Conservation (phyloP, 2,329 filamentous ascomycete species). For the Annulohypoxylon truncatum region DNA sequence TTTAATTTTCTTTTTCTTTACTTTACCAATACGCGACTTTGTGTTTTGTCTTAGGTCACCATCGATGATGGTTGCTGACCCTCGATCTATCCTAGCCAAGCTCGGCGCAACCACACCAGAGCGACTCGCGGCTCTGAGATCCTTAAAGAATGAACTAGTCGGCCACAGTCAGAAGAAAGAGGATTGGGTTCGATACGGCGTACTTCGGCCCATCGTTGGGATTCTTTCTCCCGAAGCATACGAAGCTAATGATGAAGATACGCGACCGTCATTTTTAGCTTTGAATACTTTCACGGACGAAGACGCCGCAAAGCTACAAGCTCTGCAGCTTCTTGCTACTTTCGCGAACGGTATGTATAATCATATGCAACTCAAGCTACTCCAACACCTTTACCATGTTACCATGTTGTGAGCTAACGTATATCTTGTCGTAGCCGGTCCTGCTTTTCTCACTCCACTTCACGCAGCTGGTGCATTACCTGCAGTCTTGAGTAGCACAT, state of each 20-base stretch:
- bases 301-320: slow-evolving; percentile 78
- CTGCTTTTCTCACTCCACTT: slow-evolving; percentile 80
- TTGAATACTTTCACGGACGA: slow-evolving; percentile 65
- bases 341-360: slow-evolving; percentile 78
- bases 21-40: background rate
- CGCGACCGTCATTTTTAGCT: slow-evolving; percentile 48
- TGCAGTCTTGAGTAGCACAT: slow-evolving; percentile 76
- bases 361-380: background rate
- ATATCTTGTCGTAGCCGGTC: slow-evolving; percentile 70
- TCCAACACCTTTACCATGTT: slow-evolving; percentile 1
- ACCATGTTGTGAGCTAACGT: slow-evolving; percentile 28
- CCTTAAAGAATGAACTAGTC: slow-evolving; percentile 88
- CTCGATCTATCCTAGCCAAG: slow-evolving; percentile 43
- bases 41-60: slow-evolving; percentile 5
- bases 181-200: slow-evolving; percentile 76
- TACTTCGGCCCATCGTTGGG: slow-evolving; percentile 68
- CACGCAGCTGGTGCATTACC: slow-evolving; percentile 75
- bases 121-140: slow-evolving; percentile 71
- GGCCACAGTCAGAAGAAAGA: slow-evolving; percentile 91
- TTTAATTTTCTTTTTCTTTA: slow-evolving; percentile 5
- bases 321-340: slow-evolving; percentile 85
- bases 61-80: slow-evolving; percentile 48
- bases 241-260: slow-evolving; percentile 56
- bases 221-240: slow-evolving; percentile 55
- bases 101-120: slow-evolving; percentile 63